Base-by-base conservation (phyloP, 257 asterid genomes). In the Solanum pinnatisectum region DNA sequence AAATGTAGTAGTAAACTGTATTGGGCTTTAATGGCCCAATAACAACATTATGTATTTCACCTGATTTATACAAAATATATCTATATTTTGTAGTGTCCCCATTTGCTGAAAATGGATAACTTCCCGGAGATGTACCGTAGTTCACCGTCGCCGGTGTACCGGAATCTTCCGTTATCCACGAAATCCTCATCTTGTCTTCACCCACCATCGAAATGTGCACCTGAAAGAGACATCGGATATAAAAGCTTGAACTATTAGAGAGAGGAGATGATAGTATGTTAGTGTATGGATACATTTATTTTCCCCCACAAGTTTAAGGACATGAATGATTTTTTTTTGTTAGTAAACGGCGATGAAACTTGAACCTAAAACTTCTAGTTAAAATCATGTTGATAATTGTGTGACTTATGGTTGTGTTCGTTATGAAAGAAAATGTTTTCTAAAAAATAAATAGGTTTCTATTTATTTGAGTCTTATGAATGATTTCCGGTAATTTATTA, bases 191-290 rank as follows among this genome's bases (percentile, higher is more conserved):
- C 84, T 92, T 90, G 5, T 92, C 91, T 13, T 30, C 59, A 9
- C 98, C 98, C 10, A 90, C 93, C 89, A 94, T 82, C 0, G 98
- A 94, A 87, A 94, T 81, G 87, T 94, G 98, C 70, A 96, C 98
- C 99, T 96, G 85, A 86, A 32, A 68, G 2, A 25, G 5, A 15
- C 16, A 25, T 1, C 0, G 0, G 1, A 52, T 27, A 5, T 42
- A 42, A 42, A 79, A 42, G 2, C 25, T 79, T 42, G 42, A 79
- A 8, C 2, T 79, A 9, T 42, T 25, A 25, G 1, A 79, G 2
- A 71, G 20, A 2, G 23, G 63, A 4, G 52, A 44, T 44, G 52
- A 44, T 44, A 12, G 0, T 44, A 44, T 5, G 1, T 13, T 12
- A 44, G 52, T 5, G 16, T 44, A 44, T 44, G 18, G 52, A 44